Conservation (phyloP, 768 basidiomycete species). For the Coprinopsis sp. region DNA sequence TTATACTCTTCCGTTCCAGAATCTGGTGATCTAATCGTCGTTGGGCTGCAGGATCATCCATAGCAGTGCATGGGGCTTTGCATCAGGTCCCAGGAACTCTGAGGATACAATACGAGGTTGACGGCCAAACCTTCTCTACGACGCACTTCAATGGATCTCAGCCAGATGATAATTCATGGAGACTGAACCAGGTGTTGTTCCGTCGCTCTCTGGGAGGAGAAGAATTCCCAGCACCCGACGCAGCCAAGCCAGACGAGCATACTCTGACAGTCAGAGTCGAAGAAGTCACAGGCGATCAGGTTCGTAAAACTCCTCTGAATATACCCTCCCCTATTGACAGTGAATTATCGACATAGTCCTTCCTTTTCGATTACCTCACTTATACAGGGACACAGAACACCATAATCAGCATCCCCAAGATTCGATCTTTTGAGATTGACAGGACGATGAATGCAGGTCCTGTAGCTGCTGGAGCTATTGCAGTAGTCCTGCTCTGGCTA, state of each 20-base stretch:
- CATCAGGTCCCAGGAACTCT: not conserved
- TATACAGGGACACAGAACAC: too few relatives aligned
- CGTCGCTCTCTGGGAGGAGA: not conserved
- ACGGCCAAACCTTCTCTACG: not conserved
- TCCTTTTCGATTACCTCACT: too few relatives aligned
- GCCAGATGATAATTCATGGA: not conserved
- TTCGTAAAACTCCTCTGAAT: not conserved
- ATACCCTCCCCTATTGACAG: too few relatives aligned
- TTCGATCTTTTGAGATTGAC: too few relatives aligned
- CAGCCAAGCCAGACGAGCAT: not conserved
- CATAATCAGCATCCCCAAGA: too few relatives aligned
- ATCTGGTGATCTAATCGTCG: too few relatives aligned
- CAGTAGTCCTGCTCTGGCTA: too few relatives aligned
- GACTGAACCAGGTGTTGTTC: not conserved
- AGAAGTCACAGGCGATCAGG: constrained; percentile 9
- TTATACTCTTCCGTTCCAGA: too few relatives aligned
- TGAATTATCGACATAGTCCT: too few relatives aligned
- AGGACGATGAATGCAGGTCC: too few relatives aligned
- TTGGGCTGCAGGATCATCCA: not conserved
- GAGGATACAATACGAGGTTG: not conserved
- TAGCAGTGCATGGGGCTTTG: not conserved
- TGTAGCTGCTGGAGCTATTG: too few relatives aligned
- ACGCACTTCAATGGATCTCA: constrained; percentile 7
- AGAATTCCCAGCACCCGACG: too few relatives aligned
- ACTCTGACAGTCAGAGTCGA: not conserved